Evolutionary conservation across 805 yeast genomes (phyloP), one percentile per base, ranked within the genome.

Genomic region (Naumovozyma baii): DNA sequence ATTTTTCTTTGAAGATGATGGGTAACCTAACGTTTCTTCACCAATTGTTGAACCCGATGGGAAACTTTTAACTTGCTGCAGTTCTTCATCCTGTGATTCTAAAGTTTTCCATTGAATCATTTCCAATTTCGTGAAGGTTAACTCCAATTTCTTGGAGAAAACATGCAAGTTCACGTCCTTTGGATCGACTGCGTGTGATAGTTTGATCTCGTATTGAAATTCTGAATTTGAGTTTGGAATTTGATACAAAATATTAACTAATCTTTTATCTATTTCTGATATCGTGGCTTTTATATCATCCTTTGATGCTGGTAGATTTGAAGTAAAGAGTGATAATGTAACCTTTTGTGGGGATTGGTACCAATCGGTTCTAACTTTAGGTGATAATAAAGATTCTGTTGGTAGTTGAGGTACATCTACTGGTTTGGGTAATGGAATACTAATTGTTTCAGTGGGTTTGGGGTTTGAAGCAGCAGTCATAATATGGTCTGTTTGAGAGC

Each of bases 101-200:
- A 82, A 61, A 2, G 67, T 46, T 22, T 68, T 63, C 94, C 94
- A 83, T 38, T 74, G 70, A 4, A 47, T 39, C 8, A 44, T 45
- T 5, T 52, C 55, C 12, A 30, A 12, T 54, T 87, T 87, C 18
- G 34, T 54, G 31, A 88, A 61, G n/a, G 57, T 57, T 7, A 87
- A 55, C 58, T 90, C 96, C 3, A 90, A 48, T 52, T 90, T 90
- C 16, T 92, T 82, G 1, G 80, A 66, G 51, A 74, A 78, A 2
- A 87, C 72, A 10, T 64, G 68, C 49, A 59, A 74, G 0, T 64
- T 51, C 1, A 80, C 71, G 16, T 61, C 47, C 0, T 52, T 56
- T 1, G 77, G 64, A 19, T 62, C 71, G 20, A 90, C 76, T 16
- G 59, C 63, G 12, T 67, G 72, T 39, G 55, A 71, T 28, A 84